Evolutionary conservation across 768 basidiomycete species (phyloP), one percentile per base, ranked within the genome.

Genomic region (Boletus sensibilis): DNA sequence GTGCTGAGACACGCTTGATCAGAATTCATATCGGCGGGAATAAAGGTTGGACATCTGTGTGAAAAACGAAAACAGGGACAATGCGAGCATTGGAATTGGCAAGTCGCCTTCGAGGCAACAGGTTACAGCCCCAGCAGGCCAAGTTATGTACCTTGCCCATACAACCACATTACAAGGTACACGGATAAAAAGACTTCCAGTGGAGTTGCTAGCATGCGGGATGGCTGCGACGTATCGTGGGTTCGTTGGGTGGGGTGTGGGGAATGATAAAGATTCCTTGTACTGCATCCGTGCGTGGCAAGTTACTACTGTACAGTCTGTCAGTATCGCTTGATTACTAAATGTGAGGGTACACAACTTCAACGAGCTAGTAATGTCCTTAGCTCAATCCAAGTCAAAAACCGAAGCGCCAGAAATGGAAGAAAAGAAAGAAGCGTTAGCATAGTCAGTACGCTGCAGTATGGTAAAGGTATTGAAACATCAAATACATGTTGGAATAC

Each of bases 401-500:
- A 3, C 18, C 11, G 16, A 33, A 39, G 33, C 33, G 40, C 55
- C 38, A 42, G n/a, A 43, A 16, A 46, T 13, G 18, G 11, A 49
- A 29, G 20, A 34, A 40, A 37, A 43, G 21, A 29, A 43, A 42
- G 29, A 57, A 46, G 40, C 37, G 35, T 29, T 9, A 60, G 53
- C 47, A 38, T 18, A 31, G 29, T 49, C 39, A 46, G 52, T 65
- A 54, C 48, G 25, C 18, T 38, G 16, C 55, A 31, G 34, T 23
- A 31, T 44, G 33, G 42, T 37, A 46, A 41, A 37, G 56, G 48
- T 25, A 55, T 55, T 45, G 29, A 51, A 57, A 50, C 37, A 52
- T 31, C 46, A 59, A 51, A 57, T 53, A 63, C 62, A 52, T 47
- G 55, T 27, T 53, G 47, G 41, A 50, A 50, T 23, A 56, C 35